Percentiles rank a stretch among this genome's conserved stretches.
Evolutionary conservation across 441 rosid species (phyloP).

Genomic region (Raphanus hybrid): DNA sequence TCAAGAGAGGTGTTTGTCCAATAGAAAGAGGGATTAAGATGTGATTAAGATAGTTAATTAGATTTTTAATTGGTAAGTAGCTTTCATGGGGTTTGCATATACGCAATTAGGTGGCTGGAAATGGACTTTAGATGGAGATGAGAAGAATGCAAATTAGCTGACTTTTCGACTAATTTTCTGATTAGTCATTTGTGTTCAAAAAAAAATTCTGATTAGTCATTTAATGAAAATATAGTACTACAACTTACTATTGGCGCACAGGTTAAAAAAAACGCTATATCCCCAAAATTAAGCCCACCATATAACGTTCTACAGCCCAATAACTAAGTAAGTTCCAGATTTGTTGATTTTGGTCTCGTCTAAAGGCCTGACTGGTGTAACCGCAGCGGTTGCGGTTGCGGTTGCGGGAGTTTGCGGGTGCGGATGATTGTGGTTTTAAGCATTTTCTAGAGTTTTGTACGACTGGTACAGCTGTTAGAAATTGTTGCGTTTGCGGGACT

Average conservation of each 20-base stretch:
- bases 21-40: conserved; percentile 31
- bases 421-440: no score
- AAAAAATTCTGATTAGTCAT: no score
- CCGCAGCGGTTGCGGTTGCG: no score
- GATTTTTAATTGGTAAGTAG: conserved; percentile 28
- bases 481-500: no score
- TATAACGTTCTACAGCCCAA: background rate
- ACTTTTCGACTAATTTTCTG: background rate
- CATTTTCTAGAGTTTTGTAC: no score
- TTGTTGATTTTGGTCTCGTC: conserved; percentile 20
- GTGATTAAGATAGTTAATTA: conserved; percentile 25
- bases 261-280: background rate
- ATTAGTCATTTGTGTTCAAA: background rate
- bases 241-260: background rate
- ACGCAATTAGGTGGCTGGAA: conserved; percentile 27
- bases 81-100: conserved; percentile 31
- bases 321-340: background rate
- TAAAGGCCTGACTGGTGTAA: no score
- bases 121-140: background rate
- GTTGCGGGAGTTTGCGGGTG: no score
- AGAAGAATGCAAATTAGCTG: background rate
- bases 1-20: conserved; percentile 27
- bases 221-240: background rate
- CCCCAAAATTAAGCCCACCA: background rate
- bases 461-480: no score